These are phyloP conservation scores for Russula brevipes DNA, from an alignment of 768 basidiomycete genomes.

Conservation along the genomic window DNA sequence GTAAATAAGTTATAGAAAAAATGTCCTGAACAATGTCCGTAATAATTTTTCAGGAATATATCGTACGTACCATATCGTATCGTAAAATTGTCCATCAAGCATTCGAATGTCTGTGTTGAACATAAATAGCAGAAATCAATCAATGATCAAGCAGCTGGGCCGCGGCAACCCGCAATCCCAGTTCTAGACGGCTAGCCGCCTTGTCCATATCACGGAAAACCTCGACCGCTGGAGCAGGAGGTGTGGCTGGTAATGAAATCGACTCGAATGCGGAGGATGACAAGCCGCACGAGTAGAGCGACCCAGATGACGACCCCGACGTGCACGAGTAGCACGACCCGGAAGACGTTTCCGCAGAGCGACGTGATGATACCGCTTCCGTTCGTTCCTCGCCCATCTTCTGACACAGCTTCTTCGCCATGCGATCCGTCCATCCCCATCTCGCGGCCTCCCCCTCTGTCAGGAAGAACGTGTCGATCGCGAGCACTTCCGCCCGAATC, in stretches of 20 bases:
- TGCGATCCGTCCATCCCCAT: conserved; percentile 2
- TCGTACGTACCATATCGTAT: not conserved
- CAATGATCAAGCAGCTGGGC: not conserved
- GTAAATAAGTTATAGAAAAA: not conserved
- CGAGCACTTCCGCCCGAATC: conserved; percentile 51
- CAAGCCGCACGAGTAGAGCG: not conserved
- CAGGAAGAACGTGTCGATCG: conserved; percentile 58
- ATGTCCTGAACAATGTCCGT: not conserved
- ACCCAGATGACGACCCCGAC: not conserved
- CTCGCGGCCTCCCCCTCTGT: conserved; percentile 38
- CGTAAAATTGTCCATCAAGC: conserved; percentile 6
- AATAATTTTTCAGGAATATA: not conserved
- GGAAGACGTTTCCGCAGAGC: not conserved
- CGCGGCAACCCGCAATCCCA: not conserved
- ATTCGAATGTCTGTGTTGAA: not conserved
- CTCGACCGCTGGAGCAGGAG: conserved; percentile 3
- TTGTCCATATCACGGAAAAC: not conserved
- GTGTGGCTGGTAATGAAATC: not conserved
- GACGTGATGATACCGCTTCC: fast-evolving
- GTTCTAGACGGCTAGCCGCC: too few species aligned
- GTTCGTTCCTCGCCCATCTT: not conserved
- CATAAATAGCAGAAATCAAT: not conserved
- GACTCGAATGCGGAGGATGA: conserved; percentile 12
- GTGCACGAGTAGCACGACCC: not conserved
- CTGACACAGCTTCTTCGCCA: not conserved